Evolutionary conservation across 2,329 filamentous ascomycete species (phyloP), one percentile per base, ranked within the genome.

Genomic region (Aspergillus sp.): DNA sequence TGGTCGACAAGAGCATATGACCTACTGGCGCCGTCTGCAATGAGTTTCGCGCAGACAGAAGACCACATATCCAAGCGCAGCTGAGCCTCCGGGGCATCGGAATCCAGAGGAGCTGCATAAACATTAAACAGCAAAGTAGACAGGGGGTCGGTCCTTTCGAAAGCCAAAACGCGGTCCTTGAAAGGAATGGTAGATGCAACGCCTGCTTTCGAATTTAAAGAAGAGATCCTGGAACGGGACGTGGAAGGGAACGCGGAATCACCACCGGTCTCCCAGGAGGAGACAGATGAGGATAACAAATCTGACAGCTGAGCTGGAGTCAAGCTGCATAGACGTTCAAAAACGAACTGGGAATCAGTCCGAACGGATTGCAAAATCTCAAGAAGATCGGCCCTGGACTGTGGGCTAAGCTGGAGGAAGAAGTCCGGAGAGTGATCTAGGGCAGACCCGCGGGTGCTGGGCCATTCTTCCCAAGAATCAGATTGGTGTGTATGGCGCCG

Each of bases 31-130:
- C 87, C 88, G 65, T 92, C 87, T 51, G 87, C 87, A 59, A 98
- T 91, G 66, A 98, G 82, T 68, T 89, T 89, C 43, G 94, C 92
- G 76, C 93, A 93, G 38, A 91, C 88, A 13, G 90, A 91, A 30
- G 95, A 92, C 95, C 94, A 98, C 45, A 93, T 87, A 66, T 94
- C 89, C 49, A 92, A 90, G 68, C 92, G 86, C 71, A 91, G 85
- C 65, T 87, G 85, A 75, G 95, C 91, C 78, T 97, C 93, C 46
- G 87, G 85, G 68, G 91, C 92, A 77, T 93, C 89, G 53, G 91
- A 90, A 30, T 91, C 91, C 64, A 91, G 87, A 19, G 91, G 93
- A 73, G 93, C 92, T 77, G 92, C 91, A 83, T 96, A 97, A 74
- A 92, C 90, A 68, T 92, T 94, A 79, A 95, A 91, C 64, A 97